Percentiles rank a stretch among this genome's conserved stretches.
Evolutionary conservation across 768 basidiomycete genomes (phyloP).

Genomic region (Boletus subcaerulescens): DNA sequence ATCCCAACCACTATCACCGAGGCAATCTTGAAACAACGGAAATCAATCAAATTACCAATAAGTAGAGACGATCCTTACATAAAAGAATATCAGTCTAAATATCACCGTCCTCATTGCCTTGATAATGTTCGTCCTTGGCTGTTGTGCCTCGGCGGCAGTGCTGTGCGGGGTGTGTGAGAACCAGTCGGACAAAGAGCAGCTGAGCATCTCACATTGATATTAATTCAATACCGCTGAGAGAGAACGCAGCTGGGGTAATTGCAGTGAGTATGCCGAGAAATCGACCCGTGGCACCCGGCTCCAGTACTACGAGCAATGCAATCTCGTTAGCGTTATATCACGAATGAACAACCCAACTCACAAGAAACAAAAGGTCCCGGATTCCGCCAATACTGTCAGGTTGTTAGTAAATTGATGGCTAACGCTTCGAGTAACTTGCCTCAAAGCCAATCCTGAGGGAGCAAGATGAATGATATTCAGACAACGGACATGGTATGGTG

Average conservation of each 20-base stretch:
- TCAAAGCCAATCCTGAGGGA: conserved; percentile 16
- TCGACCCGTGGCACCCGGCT: conserved; percentile 20
- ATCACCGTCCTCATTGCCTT: conserved; percentile 77
- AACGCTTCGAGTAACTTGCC: not conserved
- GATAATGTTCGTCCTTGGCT: conserved; percentile 74
- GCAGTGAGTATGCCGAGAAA: conserved; percentile 22
- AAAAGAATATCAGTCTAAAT: conserved; percentile 58
- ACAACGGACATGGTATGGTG: conserved; percentile 31
- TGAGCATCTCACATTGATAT: conserved; percentile 56
- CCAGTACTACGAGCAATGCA: conserved; percentile 9
- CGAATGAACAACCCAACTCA: not conserved
- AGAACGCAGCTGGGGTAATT: conserved; percentile 49
- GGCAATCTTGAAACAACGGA: conserved; percentile 11
- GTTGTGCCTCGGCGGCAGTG: conserved; percentile 74
- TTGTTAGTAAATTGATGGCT: not conserved
- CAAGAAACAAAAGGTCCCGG: conserved; percentile 25
- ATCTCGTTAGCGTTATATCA: not conserved
- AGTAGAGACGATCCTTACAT: conserved; percentile 1
- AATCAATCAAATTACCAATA: not conserved
- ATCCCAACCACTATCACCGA: conserved; percentile 60
- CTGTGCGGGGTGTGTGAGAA: conserved; percentile 31
- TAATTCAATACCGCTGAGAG: conserved; percentile 74
- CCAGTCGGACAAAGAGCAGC: conserved; percentile 10
- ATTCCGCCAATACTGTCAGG: conserved; percentile 19
- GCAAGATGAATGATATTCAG: conserved; percentile 5